Evolutionary conservation across 2,329 filamentous ascomycete genomes (phyloP).

Genomic region (Cordyceps fumosorosea): DNA sequence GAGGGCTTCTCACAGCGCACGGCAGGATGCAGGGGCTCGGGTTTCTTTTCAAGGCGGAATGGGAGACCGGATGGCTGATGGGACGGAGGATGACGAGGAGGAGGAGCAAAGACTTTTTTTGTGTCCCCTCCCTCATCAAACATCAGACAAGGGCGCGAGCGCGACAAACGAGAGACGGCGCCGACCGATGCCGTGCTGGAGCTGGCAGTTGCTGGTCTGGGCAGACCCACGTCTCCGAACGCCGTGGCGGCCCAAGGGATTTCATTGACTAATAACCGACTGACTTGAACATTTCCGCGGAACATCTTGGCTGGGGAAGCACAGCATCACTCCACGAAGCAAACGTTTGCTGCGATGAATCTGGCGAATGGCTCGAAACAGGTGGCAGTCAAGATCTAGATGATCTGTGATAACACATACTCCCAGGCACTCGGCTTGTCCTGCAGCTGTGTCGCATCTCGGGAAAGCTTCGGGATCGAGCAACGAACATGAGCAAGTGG

Average conservation of each 20-base stretch:
- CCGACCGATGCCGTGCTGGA: not conserved
- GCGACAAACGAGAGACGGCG: not conserved
- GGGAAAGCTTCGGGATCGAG: not conserved
- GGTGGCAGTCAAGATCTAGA: not conserved
- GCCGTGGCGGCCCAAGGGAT: not conserved
- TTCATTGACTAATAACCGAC: not conserved
- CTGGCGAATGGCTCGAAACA: not conserved
- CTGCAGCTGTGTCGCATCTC: not conserved
- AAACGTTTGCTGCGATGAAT: too few species aligned
- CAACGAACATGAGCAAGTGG: not conserved
- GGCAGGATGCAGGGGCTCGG: not conserved
- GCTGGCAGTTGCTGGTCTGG: not conserved
- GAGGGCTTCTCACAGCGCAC: not conserved
- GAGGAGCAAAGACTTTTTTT: not conserved
- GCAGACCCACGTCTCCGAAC: slow-evolving; percentile 9
- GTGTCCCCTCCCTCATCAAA: not conserved
- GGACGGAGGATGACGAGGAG: not conserved
- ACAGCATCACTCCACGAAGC: too few species aligned
- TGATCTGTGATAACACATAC: not conserved
- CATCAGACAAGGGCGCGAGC: not conserved
- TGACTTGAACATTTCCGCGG: not conserved
- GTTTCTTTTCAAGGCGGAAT: not conserved
- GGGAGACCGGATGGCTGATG: not conserved
- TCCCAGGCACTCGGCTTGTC: not conserved
- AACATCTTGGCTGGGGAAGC: too few species aligned